Evolutionary conservation across 1,284 basidiomycete species (phyloP), one percentile per base, ranked within the genome.

Genomic region (Malassezia cuniculi): DNA sequence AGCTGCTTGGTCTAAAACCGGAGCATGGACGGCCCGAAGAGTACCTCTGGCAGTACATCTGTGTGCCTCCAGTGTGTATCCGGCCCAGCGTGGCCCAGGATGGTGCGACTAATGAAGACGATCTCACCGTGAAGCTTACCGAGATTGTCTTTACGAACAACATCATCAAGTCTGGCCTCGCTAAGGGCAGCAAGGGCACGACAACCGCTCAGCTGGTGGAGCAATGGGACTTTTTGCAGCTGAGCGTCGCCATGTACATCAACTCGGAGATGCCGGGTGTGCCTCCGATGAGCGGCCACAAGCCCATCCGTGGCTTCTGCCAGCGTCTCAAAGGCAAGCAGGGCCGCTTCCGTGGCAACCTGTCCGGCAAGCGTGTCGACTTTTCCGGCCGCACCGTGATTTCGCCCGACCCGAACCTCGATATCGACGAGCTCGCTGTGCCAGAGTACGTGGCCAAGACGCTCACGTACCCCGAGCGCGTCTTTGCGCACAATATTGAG

Each of bases 331-430:
- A 97, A 72, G 93, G 93, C 30, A 99, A 99, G 69, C 87, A 95
- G 69, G 93, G 93, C 60, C 86, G 93, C 41, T 97, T 99, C 72
- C 78, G 93, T 68, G 93, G 93, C 20, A 99, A 99, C 67, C 74
- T 99, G 14, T 95, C 89, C 0, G 93, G 93, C 48, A 99, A 99
- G 70, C 85, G 93, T 70, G 93, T 99, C 55, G 93, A 99, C 69
- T 97, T 97, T 66, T 95, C 89, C 1, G 93, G 81, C 12, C 81
- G 93, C 59, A 99, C 93, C 5, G 93, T 99, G 69, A 99, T 99
- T 62, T 90, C 86, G 2, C 93, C 93, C 0, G 93, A 99, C 68
- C 93, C 93, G 8, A 99, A 97, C 68, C 72, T 99, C 48, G 81
- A 85, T 36, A 95, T 99, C 61, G 90, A 97, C 68, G 64, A 66